These are phyloP conservation scores for Spathaspora girioi DNA, from an alignment of 805 yeast genomes.

Conservation along the genomic window DNA sequence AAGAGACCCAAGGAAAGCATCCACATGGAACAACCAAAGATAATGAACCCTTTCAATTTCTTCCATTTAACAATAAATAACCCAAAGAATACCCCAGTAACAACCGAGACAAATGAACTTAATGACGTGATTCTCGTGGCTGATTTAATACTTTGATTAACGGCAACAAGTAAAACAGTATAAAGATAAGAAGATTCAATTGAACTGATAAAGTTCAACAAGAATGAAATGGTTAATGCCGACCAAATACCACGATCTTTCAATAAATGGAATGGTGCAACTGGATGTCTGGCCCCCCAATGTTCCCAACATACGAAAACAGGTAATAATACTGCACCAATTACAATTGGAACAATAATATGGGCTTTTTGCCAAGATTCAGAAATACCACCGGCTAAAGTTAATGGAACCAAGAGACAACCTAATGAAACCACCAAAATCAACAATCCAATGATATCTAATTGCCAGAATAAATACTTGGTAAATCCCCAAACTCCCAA, in stretches of 20 bases:
- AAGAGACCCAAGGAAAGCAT: constrained; percentile 59
- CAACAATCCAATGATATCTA: constrained; percentile 62
- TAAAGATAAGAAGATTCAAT: constrained; percentile 70
- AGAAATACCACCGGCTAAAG: constrained; percentile 65
- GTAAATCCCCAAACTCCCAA: constrained; percentile 30
- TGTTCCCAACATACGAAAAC: constrained; percentile 59
- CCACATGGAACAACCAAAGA: constrained; percentile 59
- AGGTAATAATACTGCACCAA: constrained; percentile 63
- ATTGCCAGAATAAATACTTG: constrained; percentile 53
- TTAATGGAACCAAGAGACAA: constrained; percentile 66
- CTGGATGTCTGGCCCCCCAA: constrained; percentile 54
- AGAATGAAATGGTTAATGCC: constrained; percentile 55
- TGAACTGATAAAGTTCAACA: constrained; percentile 60
- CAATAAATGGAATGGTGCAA: constrained; percentile 55
- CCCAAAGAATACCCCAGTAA: constrained; percentile 59
- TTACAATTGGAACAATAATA: constrained; percentile 64
- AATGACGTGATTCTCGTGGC: constrained; percentile 65
- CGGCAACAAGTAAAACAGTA: constrained; percentile 62
- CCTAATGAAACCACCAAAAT: constrained; percentile 56
- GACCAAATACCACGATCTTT: constrained; percentile 73
- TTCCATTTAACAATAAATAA: constrained; percentile 46
- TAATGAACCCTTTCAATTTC: constrained; percentile 55
- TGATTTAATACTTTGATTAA: constrained; percentile 53
- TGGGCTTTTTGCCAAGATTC: constrained; percentile 57
- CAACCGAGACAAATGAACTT: constrained; percentile 62